Percentiles rank a stretch among this genome's conserved stretches.
These are phyloP conservation scores for Suillus decipiens DNA, from an alignment of 768 basidiomycete species.

Conservation along the genomic window DNA sequence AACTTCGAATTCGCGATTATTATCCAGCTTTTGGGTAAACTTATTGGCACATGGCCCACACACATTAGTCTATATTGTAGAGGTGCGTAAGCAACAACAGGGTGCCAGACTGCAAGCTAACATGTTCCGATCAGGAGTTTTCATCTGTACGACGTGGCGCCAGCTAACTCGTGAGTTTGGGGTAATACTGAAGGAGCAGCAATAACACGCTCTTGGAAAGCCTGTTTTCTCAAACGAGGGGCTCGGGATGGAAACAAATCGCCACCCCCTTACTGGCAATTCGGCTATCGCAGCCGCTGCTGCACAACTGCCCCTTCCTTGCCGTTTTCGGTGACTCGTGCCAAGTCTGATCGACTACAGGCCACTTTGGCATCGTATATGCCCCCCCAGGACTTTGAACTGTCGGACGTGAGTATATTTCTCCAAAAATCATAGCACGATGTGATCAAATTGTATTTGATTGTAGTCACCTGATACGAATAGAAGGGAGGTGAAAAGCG, in stretches of 20 bases:
- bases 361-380: not conserved
- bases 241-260: not conserved
- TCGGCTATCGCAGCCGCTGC: not conserved
- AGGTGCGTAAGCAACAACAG: not conserved
- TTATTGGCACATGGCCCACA: not conserved
- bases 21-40: not conserved
- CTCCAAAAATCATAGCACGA: not conserved
- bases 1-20: not conserved
- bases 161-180: constrained; percentile 13
- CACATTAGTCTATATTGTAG: not conserved
- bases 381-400: not conserved
- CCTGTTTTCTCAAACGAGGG: not conserved
- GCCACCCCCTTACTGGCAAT: not conserved
- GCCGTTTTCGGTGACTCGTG: not conserved
- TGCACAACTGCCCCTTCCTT: not conserved
- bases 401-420: not conserved
- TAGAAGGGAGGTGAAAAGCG: not conserved
- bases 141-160: constrained; percentile 1
- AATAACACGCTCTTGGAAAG: constrained; percentile 5
- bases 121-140: not conserved
- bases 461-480: not conserved
- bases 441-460: not conserved
- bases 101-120: not conserved
- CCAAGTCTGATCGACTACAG: not conserved
- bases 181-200: constrained; percentile 12